Evolutionary conservation across 177 flowering plant genomes (phyloP).

Genomic region (Telopea speciosissima): DNA sequence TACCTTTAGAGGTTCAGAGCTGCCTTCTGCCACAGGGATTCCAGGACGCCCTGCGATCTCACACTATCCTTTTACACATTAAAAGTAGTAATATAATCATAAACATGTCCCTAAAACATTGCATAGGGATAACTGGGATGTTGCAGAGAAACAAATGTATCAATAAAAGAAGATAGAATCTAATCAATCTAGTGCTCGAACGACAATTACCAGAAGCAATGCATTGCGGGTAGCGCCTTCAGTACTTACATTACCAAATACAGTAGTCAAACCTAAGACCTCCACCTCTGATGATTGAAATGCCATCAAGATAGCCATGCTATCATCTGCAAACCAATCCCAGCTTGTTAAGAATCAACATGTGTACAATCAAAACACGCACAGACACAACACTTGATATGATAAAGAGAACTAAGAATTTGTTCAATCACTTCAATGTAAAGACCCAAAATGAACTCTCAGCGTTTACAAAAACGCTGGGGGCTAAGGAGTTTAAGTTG

Average conservation of each 20-base stretch:
- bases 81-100: slow-evolving; percentile 33
- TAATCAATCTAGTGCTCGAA: too few relatives aligned
- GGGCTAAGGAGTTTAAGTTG: too few relatives aligned
- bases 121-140: not conserved
- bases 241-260: slow-evolving; percentile 79
- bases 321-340: slow-evolving; percentile 55
- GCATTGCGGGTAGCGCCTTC: slow-evolving; percentile 89
- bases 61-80: slow-evolving; percentile 91
- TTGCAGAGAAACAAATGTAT: too few relatives aligned
- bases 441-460: too few relatives aligned
- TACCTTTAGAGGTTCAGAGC: slow-evolving; percentile 86
- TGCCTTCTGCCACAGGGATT: slow-evolving; percentile 91
- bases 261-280: slow-evolving; percentile 79
- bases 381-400: not conserved
- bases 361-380: not conserved
- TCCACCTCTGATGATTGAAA: slow-evolving; percentile 78
- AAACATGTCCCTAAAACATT: slow-evolving; percentile 21
- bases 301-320: slow-evolving; percentile 96
- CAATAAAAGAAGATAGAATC: not conserved
- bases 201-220: slow-evolving; percentile 65
- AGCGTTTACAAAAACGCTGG: not conserved
- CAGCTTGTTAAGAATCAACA: not conserved
- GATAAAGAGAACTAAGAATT: too few relatives aligned
- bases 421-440: too few relatives aligned
- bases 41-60: slow-evolving; percentile 85